phyloP scores from a whole-genome alignment of 805 yeast genomes.

The Myxozyma neglecta region DNA sequence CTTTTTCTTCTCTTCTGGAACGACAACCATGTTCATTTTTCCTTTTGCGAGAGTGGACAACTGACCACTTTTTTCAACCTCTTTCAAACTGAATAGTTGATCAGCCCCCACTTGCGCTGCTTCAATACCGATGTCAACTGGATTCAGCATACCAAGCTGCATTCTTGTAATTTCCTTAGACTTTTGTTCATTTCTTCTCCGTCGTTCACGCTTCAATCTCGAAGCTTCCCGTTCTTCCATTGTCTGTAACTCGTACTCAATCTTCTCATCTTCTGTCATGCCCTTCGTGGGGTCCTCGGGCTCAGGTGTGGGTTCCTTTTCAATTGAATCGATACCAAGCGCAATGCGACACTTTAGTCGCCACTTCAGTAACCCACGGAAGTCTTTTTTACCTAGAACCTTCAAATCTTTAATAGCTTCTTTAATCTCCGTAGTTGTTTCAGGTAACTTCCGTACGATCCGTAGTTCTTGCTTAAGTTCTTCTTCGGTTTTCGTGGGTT shows the following conservation, averaged over 20 bases:
- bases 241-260: slow-evolving; percentile 79
- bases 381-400: slow-evolving; percentile 92
- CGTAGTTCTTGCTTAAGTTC: slow-evolving; percentile 52
- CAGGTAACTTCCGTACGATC: slow-evolving; percentile 65
- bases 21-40: slow-evolving; percentile 44
- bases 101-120: slow-evolving; percentile 80
- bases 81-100: slow-evolving; percentile 74
- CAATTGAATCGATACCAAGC: slow-evolving; percentile 58
- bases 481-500: neutral
- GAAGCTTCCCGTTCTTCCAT: slow-evolving; percentile 69
- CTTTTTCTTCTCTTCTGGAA: slow-evolving; percentile 38
- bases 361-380: slow-evolving; percentile 81
- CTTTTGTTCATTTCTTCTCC: slow-evolving; percentile 75
- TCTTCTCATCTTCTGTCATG: slow-evolving; percentile 72
- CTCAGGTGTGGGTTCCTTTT: slow-evolving; percentile 51
- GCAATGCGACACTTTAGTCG: slow-evolving; percentile 80
- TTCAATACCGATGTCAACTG: slow-evolving; percentile 89
- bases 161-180: slow-evolving; percentile 86
- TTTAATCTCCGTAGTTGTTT: slow-evolving; percentile 73
- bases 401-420: slow-evolving; percentile 88
- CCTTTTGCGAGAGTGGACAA: slow-evolving; percentile 28
- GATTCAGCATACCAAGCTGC: slow-evolving; percentile 96
- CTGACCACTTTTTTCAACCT: slow-evolving; percentile 87
- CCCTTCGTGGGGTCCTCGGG: slow-evolving; percentile 50
- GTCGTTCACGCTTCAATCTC: slow-evolving; percentile 73